Evolutionary conservation across 176 grass and related monocot species (phyloP).

Genomic region (Saccharum officinarum): DNA sequence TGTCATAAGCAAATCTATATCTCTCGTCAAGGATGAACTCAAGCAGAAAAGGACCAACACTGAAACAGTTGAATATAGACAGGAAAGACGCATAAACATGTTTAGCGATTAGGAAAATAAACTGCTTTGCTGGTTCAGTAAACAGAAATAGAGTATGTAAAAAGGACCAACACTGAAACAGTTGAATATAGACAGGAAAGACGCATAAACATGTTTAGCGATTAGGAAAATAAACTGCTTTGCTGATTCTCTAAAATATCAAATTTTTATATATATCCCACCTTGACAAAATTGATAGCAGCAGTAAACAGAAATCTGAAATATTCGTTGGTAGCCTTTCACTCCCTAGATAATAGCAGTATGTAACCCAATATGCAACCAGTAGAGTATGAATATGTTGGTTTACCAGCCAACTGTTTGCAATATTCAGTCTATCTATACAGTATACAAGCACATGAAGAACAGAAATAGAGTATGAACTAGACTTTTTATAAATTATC

Average conservation of each 20-base stretch:
- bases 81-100: neutral
- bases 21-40: slow-evolving; percentile 60
- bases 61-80: neutral
- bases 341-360: neutral
- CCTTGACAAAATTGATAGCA: neutral
- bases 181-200: neutral
- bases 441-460: neutral
- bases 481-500: slow-evolving; percentile 29
- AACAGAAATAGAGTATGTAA: too few species aligned
- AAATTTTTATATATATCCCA: neutral
- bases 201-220: neutral
- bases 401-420: neutral
- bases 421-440: neutral
- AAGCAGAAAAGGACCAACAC: neutral
- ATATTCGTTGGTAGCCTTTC: neutral
- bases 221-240: neutral
- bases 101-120: neutral
- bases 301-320: neutral
- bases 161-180: neutral
- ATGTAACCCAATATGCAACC: neutral
- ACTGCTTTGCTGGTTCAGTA: neutral
- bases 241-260: neutral
- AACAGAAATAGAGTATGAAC: slow-evolving; percentile 4
- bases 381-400: neutral
- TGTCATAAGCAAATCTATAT: slow-evolving; percentile 90